Conservation (phyloP, 176 grass and related monocot species). For the Musa schizocarpa region DNA sequence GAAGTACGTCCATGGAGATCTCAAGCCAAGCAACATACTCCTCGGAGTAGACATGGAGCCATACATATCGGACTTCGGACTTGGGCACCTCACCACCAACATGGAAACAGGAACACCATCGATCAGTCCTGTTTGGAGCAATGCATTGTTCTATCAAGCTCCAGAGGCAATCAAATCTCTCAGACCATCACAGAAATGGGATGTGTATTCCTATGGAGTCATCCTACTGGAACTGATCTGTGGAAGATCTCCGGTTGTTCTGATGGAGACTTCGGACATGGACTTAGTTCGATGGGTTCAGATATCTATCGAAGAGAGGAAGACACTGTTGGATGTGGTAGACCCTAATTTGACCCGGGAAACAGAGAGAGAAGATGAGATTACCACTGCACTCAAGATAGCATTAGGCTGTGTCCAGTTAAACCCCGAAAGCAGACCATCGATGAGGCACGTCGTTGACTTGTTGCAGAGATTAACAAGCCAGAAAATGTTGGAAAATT, state of each 20-base stretch:
- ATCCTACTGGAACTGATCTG: constrained; percentile 13
- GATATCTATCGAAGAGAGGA: constrained; percentile 4
- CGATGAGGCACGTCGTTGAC: constrained; percentile 1
- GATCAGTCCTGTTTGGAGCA: background rate
- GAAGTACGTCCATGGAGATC: constrained; percentile 19
- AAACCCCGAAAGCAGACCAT: constrained; percentile 11
- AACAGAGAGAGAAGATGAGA: background rate
- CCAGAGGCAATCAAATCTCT: constrained; percentile 8
- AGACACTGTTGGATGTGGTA: constrained; percentile 1
- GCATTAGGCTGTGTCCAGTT: constrained; percentile 12
- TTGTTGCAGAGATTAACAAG: constrained; percentile 4
- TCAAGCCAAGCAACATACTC: constrained; percentile 15
- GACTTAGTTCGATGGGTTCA: constrained; percentile 16
- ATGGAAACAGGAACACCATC: background rate
- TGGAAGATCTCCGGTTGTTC: constrained; percentile 4
- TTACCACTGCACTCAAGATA: background rate
- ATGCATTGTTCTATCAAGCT: constrained; percentile 7
- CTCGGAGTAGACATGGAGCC: constrained; percentile 9
- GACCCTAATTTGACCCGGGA: constrained; percentile 6
- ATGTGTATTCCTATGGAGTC: constrained; percentile 18
- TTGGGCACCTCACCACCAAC: constrained; percentile 5
- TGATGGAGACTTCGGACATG: constrained; percentile 12
- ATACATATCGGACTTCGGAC: constrained; percentile 16
- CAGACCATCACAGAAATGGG: constrained; percentile 21
- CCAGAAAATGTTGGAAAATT: background rate